A percentile compares a stretch with the other conserved stretches of the same genome.
Evolutionary conservation across 2,329 filamentous ascomycete genomes (phyloP).

Genomic region (Penicillium brasilianum): DNA sequence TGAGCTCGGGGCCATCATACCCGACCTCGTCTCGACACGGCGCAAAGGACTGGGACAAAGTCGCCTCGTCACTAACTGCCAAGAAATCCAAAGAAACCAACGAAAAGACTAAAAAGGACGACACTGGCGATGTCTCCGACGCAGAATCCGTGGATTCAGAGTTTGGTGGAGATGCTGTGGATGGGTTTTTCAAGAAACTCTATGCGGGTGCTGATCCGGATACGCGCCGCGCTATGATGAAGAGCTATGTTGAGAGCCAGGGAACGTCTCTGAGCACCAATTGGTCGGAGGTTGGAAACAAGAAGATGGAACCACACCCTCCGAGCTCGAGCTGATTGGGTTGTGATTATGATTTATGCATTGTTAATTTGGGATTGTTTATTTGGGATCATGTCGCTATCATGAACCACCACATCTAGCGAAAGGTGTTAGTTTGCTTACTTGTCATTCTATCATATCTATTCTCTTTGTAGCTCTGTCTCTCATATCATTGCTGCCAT

Average conservation of each 20-base stretch:
- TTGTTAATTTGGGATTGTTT: too few relatives aligned
- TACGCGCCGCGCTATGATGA: slow-evolving; percentile 92
- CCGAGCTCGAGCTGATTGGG: slow-evolving; percentile 33
- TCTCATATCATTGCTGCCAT: neutral
- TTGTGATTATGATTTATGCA: neutral
- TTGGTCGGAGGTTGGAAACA: slow-evolving; percentile 79
- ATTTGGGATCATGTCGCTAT: neutral
- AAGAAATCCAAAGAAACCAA: slow-evolving; percentile 42
- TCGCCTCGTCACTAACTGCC: slow-evolving; percentile 60
- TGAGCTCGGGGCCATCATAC: slow-evolving; percentile 65
- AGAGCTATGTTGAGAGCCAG: slow-evolving; percentile 93
- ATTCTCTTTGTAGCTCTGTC: neutral
- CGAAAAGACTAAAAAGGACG: slow-evolving; percentile 33
- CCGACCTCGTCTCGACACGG: slow-evolving; percentile 85
- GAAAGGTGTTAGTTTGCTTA: slow-evolving; percentile 16
- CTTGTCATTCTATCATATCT: neutral
- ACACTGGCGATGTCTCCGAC: slow-evolving; percentile 59
- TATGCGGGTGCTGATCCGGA: slow-evolving; percentile 79
- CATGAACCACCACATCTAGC: slow-evolving; percentile 19
- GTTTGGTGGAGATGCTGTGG: slow-evolving; percentile 66
- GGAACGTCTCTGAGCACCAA: slow-evolving; percentile 91
- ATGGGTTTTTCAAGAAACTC: slow-evolving; percentile 87
- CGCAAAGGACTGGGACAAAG: slow-evolving; percentile 89
- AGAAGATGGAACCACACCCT: slow-evolving; percentile 63
- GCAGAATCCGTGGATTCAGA: slow-evolving; percentile 50